These are phyloP conservation scores for Abortiporus biennis DNA, from an alignment of 1,284 basidiomycete genomes.

Conservation along the genomic window DNA sequence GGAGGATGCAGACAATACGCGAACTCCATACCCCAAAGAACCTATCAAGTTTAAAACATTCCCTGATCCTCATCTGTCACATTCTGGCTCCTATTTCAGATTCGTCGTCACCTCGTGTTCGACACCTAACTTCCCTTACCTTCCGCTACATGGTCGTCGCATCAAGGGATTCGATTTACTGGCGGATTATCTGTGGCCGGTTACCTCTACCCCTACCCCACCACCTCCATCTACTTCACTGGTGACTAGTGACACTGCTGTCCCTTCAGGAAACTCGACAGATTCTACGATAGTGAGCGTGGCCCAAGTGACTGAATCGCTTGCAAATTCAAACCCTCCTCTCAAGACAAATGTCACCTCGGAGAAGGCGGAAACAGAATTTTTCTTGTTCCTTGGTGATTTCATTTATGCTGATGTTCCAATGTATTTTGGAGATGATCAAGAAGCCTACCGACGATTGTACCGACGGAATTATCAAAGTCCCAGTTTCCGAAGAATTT, in stretches of 20 bases:
- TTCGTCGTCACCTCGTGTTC: slow-evolving; percentile 63
- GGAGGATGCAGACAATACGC: slow-evolving; percentile 35
- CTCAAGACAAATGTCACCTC: slow-evolving; percentile 1
- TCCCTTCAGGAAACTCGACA: background rate
- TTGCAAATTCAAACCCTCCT: slow-evolving; percentile 1
- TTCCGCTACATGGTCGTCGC: slow-evolving; percentile 41
- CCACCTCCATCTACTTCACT: slow-evolving; percentile 2
- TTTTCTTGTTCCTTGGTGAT: slow-evolving; percentile 65
- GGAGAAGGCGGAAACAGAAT: slow-evolving; percentile 32
- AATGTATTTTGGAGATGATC: slow-evolving; percentile 47
- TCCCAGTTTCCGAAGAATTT: slow-evolving; percentile 58
- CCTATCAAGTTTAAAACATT: slow-evolving; percentile 62
- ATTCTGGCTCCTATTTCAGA: slow-evolving; percentile 49
- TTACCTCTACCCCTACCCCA: slow-evolving; percentile 9
- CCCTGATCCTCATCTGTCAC: slow-evolving; percentile 57
- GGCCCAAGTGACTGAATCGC: slow-evolving; percentile 4
- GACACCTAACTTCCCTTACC: slow-evolving; percentile 62
- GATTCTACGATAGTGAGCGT: slow-evolving; percentile 6
- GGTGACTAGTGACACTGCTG: background rate
- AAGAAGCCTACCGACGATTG: slow-evolving; percentile 52
- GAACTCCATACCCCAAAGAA: slow-evolving; percentile 42
- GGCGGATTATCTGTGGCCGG: slow-evolving; percentile 43
- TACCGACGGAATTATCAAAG: slow-evolving; percentile 65
- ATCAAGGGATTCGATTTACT: slow-evolving; percentile 69
- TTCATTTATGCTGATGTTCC: slow-evolving; percentile 80